Conservation (phyloP, 2,329 filamentous ascomycete genomes). For the Periconia macrospinosa region DNA sequence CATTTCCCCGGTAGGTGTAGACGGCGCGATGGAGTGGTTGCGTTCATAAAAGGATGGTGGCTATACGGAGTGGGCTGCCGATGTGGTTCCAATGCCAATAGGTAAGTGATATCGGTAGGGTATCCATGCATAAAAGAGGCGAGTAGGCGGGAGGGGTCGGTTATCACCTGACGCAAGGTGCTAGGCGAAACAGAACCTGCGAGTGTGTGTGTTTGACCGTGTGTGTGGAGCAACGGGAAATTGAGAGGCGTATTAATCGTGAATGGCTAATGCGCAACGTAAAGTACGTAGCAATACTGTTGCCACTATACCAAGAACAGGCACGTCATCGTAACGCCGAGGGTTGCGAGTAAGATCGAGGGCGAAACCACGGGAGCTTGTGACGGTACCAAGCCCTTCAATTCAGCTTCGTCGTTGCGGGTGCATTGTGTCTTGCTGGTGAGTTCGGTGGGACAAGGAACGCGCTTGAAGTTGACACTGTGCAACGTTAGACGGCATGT, state of each 20-base stretch:
- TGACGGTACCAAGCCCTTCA: conserved; percentile 16
- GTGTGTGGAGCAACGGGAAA: conserved; percentile 21
- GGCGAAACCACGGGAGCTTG: conserved; percentile 18
- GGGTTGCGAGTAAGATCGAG: conserved; percentile 10
- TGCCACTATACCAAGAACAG: conserved; percentile 28
- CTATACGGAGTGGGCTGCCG: conserved; percentile 8
- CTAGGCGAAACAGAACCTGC: conserved; percentile 7
- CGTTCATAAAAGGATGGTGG: not conserved
- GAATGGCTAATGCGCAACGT: conserved; percentile 14
- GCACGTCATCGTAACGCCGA: conserved; percentile 22
- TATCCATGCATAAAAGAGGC: conserved; percentile 38
- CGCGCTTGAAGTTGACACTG: conserved; percentile 42
- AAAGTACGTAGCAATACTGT: conserved; percentile 22
- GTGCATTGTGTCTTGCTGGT: conserved; percentile 37
- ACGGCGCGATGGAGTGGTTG: not conserved
- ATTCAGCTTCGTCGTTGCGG: conserved; percentile 34
- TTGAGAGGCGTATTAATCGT: conserved; percentile 24
- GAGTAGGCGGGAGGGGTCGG: conserved; percentile 12
- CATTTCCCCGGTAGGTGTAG: not conserved
- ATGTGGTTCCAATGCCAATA: conserved; percentile 13
- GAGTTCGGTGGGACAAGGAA: conserved; percentile 36
- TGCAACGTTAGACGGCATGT: conserved; percentile 21
- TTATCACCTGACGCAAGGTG: conserved; percentile 26
- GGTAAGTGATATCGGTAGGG: conserved; percentile 27
- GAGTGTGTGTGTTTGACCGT: conserved; percentile 1